These are phyloP conservation scores for Oryza punctata DNA, from an alignment of 176 grass and related monocot genomes.

Conservation along the genomic window DNA sequence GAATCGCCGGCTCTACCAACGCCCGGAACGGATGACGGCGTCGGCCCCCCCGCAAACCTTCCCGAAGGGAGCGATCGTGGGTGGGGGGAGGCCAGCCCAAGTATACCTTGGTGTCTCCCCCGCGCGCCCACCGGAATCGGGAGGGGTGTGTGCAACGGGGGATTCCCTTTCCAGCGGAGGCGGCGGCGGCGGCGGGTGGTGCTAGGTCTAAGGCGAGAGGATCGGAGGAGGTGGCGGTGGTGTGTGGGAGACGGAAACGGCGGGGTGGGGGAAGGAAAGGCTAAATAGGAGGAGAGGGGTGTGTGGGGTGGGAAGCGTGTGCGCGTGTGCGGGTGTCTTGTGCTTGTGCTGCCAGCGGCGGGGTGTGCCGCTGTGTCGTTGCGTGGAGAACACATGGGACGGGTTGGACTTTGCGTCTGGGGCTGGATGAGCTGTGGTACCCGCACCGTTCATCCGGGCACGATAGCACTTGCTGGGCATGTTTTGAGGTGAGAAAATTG, in stretches of 20 bases:
- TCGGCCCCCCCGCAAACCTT: neutral
- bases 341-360: no score
- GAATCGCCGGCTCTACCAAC: neutral
- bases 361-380: neutral
- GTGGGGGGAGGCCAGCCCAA: neutral
- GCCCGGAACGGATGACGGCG: neutral
- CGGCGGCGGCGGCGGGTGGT: conserved; percentile 3
- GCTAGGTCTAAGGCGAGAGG: conserved; percentile 34
- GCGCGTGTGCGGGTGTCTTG: neutral
- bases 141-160: neutral
- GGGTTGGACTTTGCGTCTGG: conserved; percentile 25
- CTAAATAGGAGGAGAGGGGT: neutral
- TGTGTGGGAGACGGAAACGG: conserved; percentile 1
- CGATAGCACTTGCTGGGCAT: no score
- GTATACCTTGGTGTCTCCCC: conserved; percentile 17
- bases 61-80: conserved; percentile 10
- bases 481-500: no score
- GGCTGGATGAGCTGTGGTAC: no score
- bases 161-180: conserved; percentile 9
- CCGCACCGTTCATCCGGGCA: no score
- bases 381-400: neutral
- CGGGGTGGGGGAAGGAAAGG: no score
- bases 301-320: neutral
- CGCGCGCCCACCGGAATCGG: conserved; percentile 19
- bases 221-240: conserved; percentile 3